A percentile compares a stretch with the other conserved stretches of the same genome.
Evolutionary conservation across 148 eudicot species (phyloP).

Genomic region (Rhododendron williamsianum): DNA sequence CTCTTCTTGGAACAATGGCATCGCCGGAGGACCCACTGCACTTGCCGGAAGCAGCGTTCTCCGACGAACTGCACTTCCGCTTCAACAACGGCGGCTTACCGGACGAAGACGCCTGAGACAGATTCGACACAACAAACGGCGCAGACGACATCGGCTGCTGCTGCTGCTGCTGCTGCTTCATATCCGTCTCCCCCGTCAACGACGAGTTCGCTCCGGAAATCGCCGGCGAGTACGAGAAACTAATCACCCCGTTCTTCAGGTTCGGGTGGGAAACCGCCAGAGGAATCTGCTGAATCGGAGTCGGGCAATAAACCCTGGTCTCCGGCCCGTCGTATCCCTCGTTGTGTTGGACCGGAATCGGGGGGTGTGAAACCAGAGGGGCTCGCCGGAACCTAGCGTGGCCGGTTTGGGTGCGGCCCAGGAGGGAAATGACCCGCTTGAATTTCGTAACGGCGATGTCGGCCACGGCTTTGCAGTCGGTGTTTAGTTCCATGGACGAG

Average conservation of each 20-base stretch:
- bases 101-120: slow-evolving; percentile 40
- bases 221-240: slow-evolving; percentile 57
- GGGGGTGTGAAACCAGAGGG: slow-evolving; percentile 18
- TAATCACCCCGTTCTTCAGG: slow-evolving; percentile 28
- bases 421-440: slow-evolving; percentile 68
- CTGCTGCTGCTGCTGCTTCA: slow-evolving; percentile 5
- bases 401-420: slow-evolving; percentile 64
- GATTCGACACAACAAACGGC: slow-evolving; percentile 45
- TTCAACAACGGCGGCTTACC: slow-evolving; percentile 68
- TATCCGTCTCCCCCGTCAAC: slow-evolving; percentile 54
- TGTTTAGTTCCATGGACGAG: slow-evolving; percentile 16
- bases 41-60: slow-evolving; percentile 53
- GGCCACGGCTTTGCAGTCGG: slow-evolving; percentile 50
- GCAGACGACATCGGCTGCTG: slow-evolving; percentile 21
- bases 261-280: slow-evolving; percentile 6
- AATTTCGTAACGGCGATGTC: slow-evolving; percentile 66
- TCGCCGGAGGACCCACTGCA: slow-evolving; percentile 70
- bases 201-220: slow-evolving; percentile 52
- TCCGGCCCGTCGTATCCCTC: slow-evolving; percentile 8
- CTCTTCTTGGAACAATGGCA: slow-evolving; percentile 87
- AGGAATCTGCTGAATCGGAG: slow-evolving; percentile 72
- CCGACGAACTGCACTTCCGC: slow-evolving; percentile 69
- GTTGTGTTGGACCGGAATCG: not conserved
- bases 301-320: slow-evolving; percentile 47
- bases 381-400: slow-evolving; percentile 79